Percentiles rank a stretch among this genome's conserved stretches.
Evolutionary conservation across 2,329 filamentous ascomycete genomes (phyloP).

Genomic region (Aspergillus brunneoviolaceus): DNA sequence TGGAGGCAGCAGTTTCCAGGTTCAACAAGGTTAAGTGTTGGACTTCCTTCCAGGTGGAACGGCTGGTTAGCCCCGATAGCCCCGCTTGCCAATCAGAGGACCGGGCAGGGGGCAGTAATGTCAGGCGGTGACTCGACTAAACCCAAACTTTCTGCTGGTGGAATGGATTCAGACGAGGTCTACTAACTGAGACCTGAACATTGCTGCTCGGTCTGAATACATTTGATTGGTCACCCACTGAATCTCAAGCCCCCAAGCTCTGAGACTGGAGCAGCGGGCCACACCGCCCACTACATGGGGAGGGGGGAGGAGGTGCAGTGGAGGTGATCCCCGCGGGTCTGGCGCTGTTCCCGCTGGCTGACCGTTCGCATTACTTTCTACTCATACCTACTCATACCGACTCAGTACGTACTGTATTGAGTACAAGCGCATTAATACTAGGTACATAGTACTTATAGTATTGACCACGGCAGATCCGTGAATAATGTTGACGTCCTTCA

Average conservation of each 20-base stretch:
- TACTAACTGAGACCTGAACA: not conserved
- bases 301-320: too few species aligned
- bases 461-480: too few species aligned
- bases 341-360: conserved; percentile 19
- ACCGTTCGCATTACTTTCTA: not conserved
- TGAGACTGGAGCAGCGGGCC: conserved; percentile 16
- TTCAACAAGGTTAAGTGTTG: not conserved
- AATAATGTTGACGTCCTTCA: not conserved
- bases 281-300: conserved; percentile 11
- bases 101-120: not conserved
- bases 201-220: conserved; percentile 6
- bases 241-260: conserved; percentile 5
- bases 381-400: not conserved
- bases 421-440: too few species aligned
- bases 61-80: not conserved
- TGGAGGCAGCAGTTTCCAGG: conserved; percentile 3
- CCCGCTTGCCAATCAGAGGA: conserved; percentile 10
- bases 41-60: not conserved
- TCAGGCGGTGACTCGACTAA: conserved; percentile 15
- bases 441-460: too few species aligned
- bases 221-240: conserved; percentile 18
- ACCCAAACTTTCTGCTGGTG: conserved; percentile 16
- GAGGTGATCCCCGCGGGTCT: not conserved
- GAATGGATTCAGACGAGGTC: not conserved
- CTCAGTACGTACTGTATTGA: not conserved